Conservation (phyloP, 495 filamentous ascomycete genomes). For the Durotheca rogersii region DNA sequence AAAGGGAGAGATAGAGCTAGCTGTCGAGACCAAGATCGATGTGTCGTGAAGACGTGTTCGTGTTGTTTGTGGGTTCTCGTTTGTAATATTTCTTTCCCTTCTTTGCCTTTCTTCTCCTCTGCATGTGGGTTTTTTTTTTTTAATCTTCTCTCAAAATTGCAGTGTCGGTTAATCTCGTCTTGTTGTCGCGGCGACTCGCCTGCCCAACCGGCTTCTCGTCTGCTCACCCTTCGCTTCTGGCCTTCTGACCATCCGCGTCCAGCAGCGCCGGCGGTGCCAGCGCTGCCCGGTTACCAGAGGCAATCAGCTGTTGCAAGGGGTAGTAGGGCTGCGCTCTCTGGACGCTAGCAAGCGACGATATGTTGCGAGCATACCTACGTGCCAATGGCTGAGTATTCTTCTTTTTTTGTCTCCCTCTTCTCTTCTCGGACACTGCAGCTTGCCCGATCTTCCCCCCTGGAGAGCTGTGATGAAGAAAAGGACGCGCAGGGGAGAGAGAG, state of each 20-base stretch:
- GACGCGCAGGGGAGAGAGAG: background rate
- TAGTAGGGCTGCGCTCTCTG: background rate
- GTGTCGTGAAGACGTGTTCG: background rate
- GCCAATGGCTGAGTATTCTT: constrained; percentile 14
- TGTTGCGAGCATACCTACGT: constrained; percentile 17
- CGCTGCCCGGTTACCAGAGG: constrained; percentile 20
- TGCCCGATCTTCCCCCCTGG: background rate
- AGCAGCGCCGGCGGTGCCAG: constrained; percentile 27
- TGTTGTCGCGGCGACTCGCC: background rate
- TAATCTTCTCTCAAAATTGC: background rate
- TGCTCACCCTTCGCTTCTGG: constrained; percentile 6
- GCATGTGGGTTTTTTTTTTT: background rate
- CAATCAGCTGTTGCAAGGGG: background rate
- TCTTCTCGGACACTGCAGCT: background rate
- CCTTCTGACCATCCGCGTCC: constrained; percentile 15
- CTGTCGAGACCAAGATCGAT: no score
- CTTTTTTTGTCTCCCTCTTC: background rate
- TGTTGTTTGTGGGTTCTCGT: background rate
- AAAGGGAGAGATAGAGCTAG: no score
- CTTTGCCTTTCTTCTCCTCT: background rate
- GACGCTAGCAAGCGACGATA: constrained; percentile 8
- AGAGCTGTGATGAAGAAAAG: background rate
- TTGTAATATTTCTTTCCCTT: background rate
- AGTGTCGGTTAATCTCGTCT: background rate
- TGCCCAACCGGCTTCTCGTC: no score